Evolutionary conservation across 116 monocot genomes (phyloP), one percentile per base, ranked within the genome.

Genomic region (Phalaenopsis hybrid): DNA sequence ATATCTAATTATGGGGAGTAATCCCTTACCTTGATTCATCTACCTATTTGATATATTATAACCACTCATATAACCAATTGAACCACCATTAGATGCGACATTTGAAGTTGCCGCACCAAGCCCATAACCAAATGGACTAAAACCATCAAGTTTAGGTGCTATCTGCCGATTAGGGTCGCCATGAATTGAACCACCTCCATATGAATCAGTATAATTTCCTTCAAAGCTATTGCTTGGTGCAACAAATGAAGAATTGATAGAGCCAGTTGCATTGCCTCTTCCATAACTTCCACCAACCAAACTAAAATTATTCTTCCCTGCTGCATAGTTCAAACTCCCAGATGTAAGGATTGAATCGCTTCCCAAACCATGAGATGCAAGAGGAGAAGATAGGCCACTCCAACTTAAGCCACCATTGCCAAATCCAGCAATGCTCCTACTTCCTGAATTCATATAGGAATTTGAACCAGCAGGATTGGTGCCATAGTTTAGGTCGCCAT

Each of bases 71-170:
- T 88, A 90, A 65, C 86, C 87, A 55, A 84, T 44, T 34, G 92
- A 88, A 74, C 74, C 74, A 74, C 74, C 74, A 79, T 88, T 89
- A 75, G 61, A 45, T 41, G 81, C 81, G 59, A 79, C 80, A 80
- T 90, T 89, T 74, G 90, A 86, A 79, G 82, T 75, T 59, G 81
- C 79, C 83, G 80, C 86, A 21, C 83, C 81, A 85, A 94, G 90
- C 41, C 86, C 90, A 83, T 90, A 90, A 79, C 86, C 90, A 90
- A 94, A 94, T 83, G 92, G 88, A 74, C 85, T 82, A 79, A 88
- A 82, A 17, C 81, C 85, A 58, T 89, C 89, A 75, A 88, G 85
- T 61, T 94, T 90, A 16, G 92, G 78, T 45, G 72, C 81, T 48
- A 87, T 81, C 20, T 80, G 84, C 92, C 94, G 92, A 43, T 82